These are phyloP conservation scores for Fagus sylvatica DNA, from an alignment of 306 rosid species.

Conservation along the genomic window DNA sequence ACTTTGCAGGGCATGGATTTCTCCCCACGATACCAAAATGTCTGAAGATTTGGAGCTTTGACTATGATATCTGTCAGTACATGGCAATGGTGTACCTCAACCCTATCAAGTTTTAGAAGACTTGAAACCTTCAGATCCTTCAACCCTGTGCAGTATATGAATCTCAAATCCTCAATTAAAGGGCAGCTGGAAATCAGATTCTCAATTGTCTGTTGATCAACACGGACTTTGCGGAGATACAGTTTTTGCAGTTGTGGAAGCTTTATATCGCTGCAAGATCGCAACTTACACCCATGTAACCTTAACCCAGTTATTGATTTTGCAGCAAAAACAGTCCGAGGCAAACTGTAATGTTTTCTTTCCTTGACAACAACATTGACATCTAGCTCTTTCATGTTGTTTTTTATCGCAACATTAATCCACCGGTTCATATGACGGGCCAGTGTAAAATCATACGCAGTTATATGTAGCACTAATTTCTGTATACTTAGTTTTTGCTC, in stretches of 20 bases:
- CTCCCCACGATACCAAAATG: conserved; percentile 57
- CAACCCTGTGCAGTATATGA: conserved; percentile 47
- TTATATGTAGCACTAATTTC: conserved; percentile 36
- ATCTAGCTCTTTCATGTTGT: conserved; percentile 41
- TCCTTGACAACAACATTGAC: conserved; percentile 20
- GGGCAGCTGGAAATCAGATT: conserved; percentile 40
- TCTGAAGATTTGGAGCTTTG: conserved; percentile 46
- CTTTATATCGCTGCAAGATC: neutral
- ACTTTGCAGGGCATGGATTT: conserved; percentile 37
- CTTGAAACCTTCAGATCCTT: conserved; percentile 22
- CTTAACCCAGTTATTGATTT: conserved; percentile 29
- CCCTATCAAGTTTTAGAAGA: conserved; percentile 28
- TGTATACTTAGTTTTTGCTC: conserved; percentile 1
- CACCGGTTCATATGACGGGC: conserved; percentile 11
- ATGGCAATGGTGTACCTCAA: conserved; percentile 42
- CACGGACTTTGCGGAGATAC: conserved; percentile 23
- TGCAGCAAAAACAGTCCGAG: conserved; percentile 17
- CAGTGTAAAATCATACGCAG: conserved; percentile 15
- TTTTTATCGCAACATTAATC: conserved; percentile 13
- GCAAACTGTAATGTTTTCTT: conserved; percentile 14
- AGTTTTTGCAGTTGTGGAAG: conserved; percentile 43
- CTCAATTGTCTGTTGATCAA: conserved; percentile 15
- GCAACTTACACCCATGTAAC: conserved; percentile 36
- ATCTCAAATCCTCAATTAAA: conserved; percentile 51
- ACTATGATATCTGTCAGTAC: conserved; percentile 31